Base-by-base conservation (phyloP, 129 eudicot species). In the Artemisia argyi region DNA sequence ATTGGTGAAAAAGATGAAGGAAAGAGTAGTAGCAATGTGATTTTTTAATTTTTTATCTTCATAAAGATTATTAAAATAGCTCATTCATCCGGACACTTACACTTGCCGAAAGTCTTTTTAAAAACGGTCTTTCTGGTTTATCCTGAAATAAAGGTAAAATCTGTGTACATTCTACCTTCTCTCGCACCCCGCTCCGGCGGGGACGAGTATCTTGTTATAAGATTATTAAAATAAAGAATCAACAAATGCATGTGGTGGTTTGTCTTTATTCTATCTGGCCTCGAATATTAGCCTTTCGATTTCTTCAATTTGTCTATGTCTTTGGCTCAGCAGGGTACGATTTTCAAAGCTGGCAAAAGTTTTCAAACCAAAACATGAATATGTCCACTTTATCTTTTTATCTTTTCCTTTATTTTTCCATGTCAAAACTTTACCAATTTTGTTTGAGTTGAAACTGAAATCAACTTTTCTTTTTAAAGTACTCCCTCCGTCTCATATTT, bases 211-310 rank as follows among this genome's bases (percentile, higher is more conserved):
- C 5, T 28, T 28, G 5, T 28, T 28, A 28, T 28, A 28, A 32
- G 32, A 56, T 70, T 56, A 57, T 70, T 56, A 57, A 71, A 56
- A 32, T 57, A 42, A 35, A 9, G 35, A 16, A 53, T 26, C n/a
- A 60, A 7, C 49, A 57, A 70, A 69, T 74, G 77, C 90, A 84
- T 80, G 89, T 87, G 93, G n/a, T 61, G 24, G 65, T 73, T 87
- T 63, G 84, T 84, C 77, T 66, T 69, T 76, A 39, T 39, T 35
- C 46, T 80, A 74, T 9, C 69, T 39, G 24, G 3, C 68, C 75
- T 81, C 49, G 81, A 84, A 79, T 78, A 72, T 58, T 59, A 73
- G 57, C 60, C 51, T 73, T 80, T 42, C 49, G 68, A 66, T 78
- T 73, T 85, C 77, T 81, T 75, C 76, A 63, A 79, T 54, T 61